Base-by-base conservation (phyloP, 2,329 filamentous ascomycete genomes). In the Diaporthe sp. region DNA sequence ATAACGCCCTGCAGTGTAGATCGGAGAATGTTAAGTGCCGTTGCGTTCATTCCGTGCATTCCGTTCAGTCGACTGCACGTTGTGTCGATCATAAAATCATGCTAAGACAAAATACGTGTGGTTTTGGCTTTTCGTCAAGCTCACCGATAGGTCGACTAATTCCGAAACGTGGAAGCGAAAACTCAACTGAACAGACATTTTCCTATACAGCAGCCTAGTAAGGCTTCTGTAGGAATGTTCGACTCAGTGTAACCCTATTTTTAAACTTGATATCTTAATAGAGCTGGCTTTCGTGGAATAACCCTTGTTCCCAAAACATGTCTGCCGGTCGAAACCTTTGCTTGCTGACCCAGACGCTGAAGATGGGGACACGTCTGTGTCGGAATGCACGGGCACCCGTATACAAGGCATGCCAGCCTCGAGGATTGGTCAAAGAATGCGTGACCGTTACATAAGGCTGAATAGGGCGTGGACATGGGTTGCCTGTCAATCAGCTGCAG, bases 91-190 rank as follows among this genome's bases (percentile, higher is more conserved):
- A 53, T 68, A 53, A 10, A 10, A 22, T 39, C 22, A 68, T 53
- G 63, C 63, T 53, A 68, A 53, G 32, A 4, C 30, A 30, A 15
- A 2, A 12, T 51, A n/a, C 53, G 44, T 37, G 22, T 27, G 4
- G 19, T 37, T 53, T 53, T 39, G 63, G 32, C 32, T 39, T 27
- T 39, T 53, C 63, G 63, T 68, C 47, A 68, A 68, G 63, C 47
- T 68, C 32, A 27, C 63, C 47, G 63, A 68, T 53, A 68, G 63
- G 63, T 22, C 32, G 63, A 3, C 0, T 6, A 22, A 68, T 30
- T 68, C 47, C 47, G 63, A 68, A 68, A 68, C 32, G 63, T 53
- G 47, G 32, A 32, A 30, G 32, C 15, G n/a, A 30, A 53, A 68
- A 68, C 63, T 30, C 32, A 39, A 53, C 32, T 68, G 63, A 39